A percentile compares a stretch with the other conserved stretches of the same genome.
Conservation (phyloP, 1,139 yeast species). For the Sugiyamaella japonica region DNA sequence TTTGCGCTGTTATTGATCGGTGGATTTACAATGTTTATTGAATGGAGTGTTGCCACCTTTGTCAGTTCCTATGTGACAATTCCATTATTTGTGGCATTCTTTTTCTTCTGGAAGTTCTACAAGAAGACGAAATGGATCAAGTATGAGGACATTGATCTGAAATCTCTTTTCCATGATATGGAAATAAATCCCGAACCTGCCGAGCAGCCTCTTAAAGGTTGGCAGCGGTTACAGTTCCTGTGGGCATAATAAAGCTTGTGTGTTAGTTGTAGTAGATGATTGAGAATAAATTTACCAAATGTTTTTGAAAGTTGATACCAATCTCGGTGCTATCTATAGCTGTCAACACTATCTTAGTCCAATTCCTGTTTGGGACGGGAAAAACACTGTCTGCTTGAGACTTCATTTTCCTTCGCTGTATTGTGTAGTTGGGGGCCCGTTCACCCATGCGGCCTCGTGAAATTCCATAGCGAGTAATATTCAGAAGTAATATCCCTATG, state of each 20-base stretch:
- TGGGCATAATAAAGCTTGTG: slow-evolving; percentile 10
- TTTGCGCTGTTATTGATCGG: slow-evolving; percentile 12
- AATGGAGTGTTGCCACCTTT: slow-evolving; percentile 45
- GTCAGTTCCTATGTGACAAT: slow-evolving; percentile 63
- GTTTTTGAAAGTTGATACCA: no score
- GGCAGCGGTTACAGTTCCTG: slow-evolving; percentile 13
- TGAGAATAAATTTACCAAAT: neutral
- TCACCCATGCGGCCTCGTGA: no score
- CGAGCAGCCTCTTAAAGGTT: slow-evolving; percentile 13
- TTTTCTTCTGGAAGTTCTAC: slow-evolving; percentile 37
- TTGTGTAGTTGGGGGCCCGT: neutral
- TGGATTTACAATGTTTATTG: slow-evolving; percentile 17
- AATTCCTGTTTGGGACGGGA: no score
- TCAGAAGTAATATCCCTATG: no score
- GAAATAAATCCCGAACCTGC: slow-evolving; percentile 16
- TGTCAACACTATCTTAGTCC: no score
- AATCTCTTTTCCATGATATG: slow-evolving; percentile 11
- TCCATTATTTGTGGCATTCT: slow-evolving; percentile 53
- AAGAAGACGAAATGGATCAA: slow-evolving; percentile 15
- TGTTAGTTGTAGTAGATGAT: neutral
- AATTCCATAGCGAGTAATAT: neutral
- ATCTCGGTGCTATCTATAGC: no score
- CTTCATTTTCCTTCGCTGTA: neutral
- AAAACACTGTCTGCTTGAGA: no score
- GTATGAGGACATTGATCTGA: slow-evolving; percentile 15